Evolutionary conservation across 2,329 filamentous ascomycete species (phyloP), one percentile per base, ranked within the genome.

Genomic region (Colletotrichum navitas): DNA sequence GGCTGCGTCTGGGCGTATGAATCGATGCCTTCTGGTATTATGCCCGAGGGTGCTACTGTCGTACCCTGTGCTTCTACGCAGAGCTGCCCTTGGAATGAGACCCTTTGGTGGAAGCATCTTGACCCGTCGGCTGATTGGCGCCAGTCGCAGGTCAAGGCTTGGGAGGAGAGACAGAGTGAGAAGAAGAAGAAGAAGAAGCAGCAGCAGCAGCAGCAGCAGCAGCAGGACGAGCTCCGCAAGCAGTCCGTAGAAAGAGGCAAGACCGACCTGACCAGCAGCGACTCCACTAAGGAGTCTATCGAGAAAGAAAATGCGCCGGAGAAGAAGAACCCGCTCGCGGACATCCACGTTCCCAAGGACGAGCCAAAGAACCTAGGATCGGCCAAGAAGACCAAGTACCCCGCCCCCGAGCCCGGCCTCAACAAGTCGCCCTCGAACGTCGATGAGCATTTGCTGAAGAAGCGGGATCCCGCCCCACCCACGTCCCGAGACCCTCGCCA

Each of bases 1-100:
- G 91, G 90, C 14, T 93, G 91, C 74, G 89, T 91, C 5, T 93
- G 91, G 91, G 90, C 90, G 12, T 93, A 93, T 77, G 85, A 88
- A 74, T 82, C 83, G 34, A 91, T 87, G 43, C 80, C 84, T 0
- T 85, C 85, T 1, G 91, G 91, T 21, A 85, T 93, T 69, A 92
- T 93, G 91, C 88, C 91, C 3, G 91, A 93, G 78, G 79, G 76
- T 2, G 83, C 85, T 3, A 77, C 75, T 6, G 78, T 88, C 5
- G 74, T 86, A 32, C 84, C 87, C 2, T 93, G 91, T 75, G 80
- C 80, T 36, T 78, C 74, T 2, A 74, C 76, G 18, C 81, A 82
- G 47, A 82, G 79, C 69, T 91, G 90, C 76, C 79, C 84, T 7
- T 91, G 86, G 82, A 85, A 87, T 71, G 78, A 86, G 76, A 86